Base-by-base conservation (phyloP, 1,284 basidiomycete genomes). In the Apiotrichum montevideense region DNA sequence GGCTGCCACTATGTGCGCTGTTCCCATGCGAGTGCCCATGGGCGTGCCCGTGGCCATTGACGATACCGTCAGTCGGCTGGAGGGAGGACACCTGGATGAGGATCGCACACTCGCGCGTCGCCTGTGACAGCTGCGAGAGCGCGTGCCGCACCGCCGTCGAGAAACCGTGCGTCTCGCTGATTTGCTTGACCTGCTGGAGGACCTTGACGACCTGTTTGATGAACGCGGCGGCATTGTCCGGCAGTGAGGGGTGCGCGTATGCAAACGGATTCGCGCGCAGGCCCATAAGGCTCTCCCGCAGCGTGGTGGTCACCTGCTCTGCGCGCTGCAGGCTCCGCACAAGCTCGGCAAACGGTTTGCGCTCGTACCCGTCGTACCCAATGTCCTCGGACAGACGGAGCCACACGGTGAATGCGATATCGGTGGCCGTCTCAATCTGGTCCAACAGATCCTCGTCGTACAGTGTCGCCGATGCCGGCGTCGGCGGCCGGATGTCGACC, bases 381-480 rank as follows among this genome's bases (percentile, higher is more conserved):
- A 80, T 65, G 54, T 78, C 76, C 57, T 79, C 77, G 32, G 78
- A 74, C 7, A 80, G 67, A 56, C 77, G 71, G 11, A 77, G 66
- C 74, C 79, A 80, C 3, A 78, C 78, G 2, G 72, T 75, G 50
- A 76, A 73, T 1, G 78, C 79, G 33, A 76, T 71, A 14, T 77
- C 73, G 3, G 77, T 77, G 0, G 79, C 79, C 13, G 73, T 72
- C 50, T 79, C 79, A 8, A 79, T 73, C 45, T 77, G 74, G 48
- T 79, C 77, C 8, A 80, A 61, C 37, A 80, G 69, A 50, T 77
- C 77, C 35, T 78, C 77, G 60, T 80, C 78, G 47, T 73, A 73
- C 15, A 76, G 64, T 44, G 71, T 72, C 1, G 75, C 69, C 7
- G 73, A 72, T 32, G 72, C 63, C 1, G 76, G 74, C 6, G 74